A percentile compares a stretch with the other conserved stretches of the same genome.
Conservation (phyloP, 768 basidiomycete species). For the Mycena belliarum region DNA sequence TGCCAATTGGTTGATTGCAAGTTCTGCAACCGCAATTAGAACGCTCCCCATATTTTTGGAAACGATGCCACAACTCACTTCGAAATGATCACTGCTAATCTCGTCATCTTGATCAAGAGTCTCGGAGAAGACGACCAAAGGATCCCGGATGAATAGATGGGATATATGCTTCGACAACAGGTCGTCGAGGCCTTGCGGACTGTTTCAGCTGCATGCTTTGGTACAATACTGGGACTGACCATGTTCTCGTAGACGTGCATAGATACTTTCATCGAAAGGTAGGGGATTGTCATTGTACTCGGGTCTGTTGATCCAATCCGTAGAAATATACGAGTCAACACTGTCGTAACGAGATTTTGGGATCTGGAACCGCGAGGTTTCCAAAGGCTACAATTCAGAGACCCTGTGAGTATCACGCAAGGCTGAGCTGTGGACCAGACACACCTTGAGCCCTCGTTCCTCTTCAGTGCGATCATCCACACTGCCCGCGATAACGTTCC, state of each 20-base stretch:
- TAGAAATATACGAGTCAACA: constrained; percentile 91
- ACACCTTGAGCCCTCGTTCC: constrained; percentile 85
- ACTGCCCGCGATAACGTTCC: constrained; percentile 98
- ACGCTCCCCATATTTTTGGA: neutral
- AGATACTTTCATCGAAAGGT: constrained; percentile 77
- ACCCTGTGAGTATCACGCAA: constrained; percentile 4
- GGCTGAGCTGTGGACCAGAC: neutral
- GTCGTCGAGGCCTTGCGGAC: constrained; percentile 73
- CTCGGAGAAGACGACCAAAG: constrained; percentile 93
- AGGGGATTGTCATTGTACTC: constrained; percentile 91
- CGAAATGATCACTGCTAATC: constrained; percentile 91
- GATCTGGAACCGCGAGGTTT: constrained; percentile 73
- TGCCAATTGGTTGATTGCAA: constrained; percentile 99
- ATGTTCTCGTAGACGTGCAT: constrained; percentile 69
- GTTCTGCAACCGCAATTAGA: constrained; percentile 54
- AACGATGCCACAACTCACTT: constrained; percentile 55
- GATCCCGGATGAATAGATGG: constrained; percentile 97
- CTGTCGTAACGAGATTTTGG: constrained; percentile 98
- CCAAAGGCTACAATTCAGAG: constrained; percentile 82
- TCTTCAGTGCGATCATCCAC: constrained; percentile 97
- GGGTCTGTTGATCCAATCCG: constrained; percentile 82
- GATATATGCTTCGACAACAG: constrained; percentile 88
- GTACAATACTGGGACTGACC: constrained; percentile 48
- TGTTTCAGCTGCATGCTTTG: neutral
- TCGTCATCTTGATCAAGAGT: constrained; percentile 90